Conservation (phyloP, 768 basidiomycete genomes). For the Lactarius sanguifluus region DNA sequence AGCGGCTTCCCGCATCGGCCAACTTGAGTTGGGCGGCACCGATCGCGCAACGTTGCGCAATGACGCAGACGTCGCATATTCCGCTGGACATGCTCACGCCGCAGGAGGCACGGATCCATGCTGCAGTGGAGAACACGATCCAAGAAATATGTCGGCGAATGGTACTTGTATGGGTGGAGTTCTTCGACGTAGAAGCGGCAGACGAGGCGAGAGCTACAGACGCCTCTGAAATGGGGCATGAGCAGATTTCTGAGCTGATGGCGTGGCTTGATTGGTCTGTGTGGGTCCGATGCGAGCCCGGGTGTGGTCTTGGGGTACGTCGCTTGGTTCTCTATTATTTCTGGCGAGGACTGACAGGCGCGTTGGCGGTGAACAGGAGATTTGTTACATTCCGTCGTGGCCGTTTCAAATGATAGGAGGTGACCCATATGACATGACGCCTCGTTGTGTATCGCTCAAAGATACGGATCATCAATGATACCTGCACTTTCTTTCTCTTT, state of each 20-base stretch:
- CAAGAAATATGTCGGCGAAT: slow-evolving; percentile 27
- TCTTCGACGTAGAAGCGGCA: slow-evolving; percentile 29
- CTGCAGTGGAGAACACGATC: slow-evolving; percentile 15
- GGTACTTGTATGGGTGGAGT: slow-evolving; percentile 24
- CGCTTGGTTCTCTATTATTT: neutral
- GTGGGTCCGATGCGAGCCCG: slow-evolving; percentile 28
- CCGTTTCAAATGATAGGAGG: slow-evolving; percentile 17
- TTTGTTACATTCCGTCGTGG: slow-evolving; percentile 29
- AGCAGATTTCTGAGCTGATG: slow-evolving; percentile 26
- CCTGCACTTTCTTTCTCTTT: too few relatives aligned
- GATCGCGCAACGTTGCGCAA: slow-evolving; percentile 26
- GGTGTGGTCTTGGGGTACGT: slow-evolving; percentile 27
- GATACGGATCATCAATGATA: neutral
- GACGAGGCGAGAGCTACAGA: neutral
- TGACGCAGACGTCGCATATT: slow-evolving; percentile 11
- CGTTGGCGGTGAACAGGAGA: slow-evolving; percentile 10
- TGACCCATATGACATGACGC: slow-evolving; percentile 24
- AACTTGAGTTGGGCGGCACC: slow-evolving; percentile 25
- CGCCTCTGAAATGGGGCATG: slow-evolving; percentile 2
- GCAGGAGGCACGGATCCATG: slow-evolving; percentile 25
- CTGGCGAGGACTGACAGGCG: neutral
- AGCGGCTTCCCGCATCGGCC: neutral
- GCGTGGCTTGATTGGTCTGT: slow-evolving; percentile 31
- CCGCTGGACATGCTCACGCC: slow-evolving; percentile 22
- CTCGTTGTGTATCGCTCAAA: slow-evolving; percentile 18